Evolutionary conservation across 2,329 filamentous ascomycete species (phyloP).

Genomic region (Cryoendolithus antarcticus): DNA sequence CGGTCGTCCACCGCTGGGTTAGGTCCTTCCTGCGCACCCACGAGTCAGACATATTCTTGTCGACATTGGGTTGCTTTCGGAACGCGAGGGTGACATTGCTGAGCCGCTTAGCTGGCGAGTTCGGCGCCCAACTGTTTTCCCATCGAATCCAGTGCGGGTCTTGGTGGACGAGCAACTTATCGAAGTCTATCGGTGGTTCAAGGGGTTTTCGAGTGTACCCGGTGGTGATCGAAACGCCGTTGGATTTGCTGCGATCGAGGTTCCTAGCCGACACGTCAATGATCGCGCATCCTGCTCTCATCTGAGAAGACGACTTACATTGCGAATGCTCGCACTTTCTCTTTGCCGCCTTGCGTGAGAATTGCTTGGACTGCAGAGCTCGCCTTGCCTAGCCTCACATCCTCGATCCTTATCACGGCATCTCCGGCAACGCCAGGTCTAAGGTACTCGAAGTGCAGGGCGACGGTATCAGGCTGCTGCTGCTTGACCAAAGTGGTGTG

Average conservation of each 20-base stretch:
- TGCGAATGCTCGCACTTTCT: conserved; percentile 3
- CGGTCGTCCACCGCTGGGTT: conserved; percentile 8
- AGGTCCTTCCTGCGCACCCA: conserved; percentile 8
- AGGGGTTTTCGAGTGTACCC: conserved; percentile 3
- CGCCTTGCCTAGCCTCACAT: conserved; percentile 4
- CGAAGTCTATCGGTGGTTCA: conserved; percentile 8
- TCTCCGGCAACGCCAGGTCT: conserved; percentile 7
- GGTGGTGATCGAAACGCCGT: conserved; percentile 9
- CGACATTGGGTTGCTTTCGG: conserved; percentile 4
- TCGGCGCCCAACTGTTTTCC: conserved; percentile 7
- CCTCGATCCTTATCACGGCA: conserved; percentile 3
- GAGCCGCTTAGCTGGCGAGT: conserved; percentile 6
- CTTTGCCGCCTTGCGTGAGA: conserved; percentile 3
- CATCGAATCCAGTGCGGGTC: conserved; percentile 11
- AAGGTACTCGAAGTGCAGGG: conserved; percentile 10
- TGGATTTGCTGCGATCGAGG: conserved; percentile 4
- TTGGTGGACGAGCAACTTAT: conserved; percentile 3
- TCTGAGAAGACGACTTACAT: conserved; percentile 1
- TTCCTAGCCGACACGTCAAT: conserved; percentile 1
- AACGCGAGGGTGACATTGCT: conserved; percentile 9
- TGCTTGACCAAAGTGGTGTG: conserved; percentile 5
- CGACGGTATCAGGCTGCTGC: conserved; percentile 8
- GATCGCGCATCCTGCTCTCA: background rate
- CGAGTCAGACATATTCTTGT: conserved; percentile 4
- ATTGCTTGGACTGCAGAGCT: conserved; percentile 3